Evolutionary conservation across 148 eudicot species (phyloP).

Genomic region (Nepenthes gracilis): DNA sequence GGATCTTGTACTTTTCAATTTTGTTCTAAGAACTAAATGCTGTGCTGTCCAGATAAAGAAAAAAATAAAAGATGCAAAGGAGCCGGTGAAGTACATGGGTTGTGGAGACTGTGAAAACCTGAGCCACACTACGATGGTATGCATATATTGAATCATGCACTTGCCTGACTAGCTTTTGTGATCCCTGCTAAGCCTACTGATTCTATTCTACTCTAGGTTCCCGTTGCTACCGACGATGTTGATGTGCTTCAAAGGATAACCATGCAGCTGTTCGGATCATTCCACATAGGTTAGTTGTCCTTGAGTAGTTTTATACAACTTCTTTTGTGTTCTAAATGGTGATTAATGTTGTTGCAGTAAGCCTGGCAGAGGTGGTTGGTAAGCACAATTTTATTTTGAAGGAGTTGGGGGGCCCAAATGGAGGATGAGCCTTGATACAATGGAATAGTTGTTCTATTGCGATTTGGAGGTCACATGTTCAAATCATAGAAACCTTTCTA

Average conservation of each 20-base stretch:
- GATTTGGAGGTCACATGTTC: too few relatives aligned
- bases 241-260: slow-evolving; percentile 66
- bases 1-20: background rate
- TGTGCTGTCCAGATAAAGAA: slow-evolving; percentile 54
- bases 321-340: too few relatives aligned
- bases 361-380: background rate
- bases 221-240: slow-evolving; percentile 79
- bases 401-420: too few relatives aligned
- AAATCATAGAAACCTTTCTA: too few relatives aligned
- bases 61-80: slow-evolving; percentile 70
- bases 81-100: slow-evolving; percentile 93
- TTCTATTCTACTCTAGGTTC: slow-evolving; percentile 38
- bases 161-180: slow-evolving; percentile 6
- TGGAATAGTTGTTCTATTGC: too few relatives aligned
- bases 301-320: slow-evolving; percentile 1
- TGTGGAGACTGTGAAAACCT: slow-evolving; percentile 89
- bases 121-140: slow-evolving; percentile 82
- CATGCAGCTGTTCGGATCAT: slow-evolving; percentile 57
- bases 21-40: background rate
- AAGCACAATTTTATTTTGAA: background rate
- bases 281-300: slow-evolving; percentile 48
- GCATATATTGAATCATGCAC: background rate
- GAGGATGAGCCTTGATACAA: too few relatives aligned
- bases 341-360: background rate
- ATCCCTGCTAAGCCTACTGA: slow-evolving; percentile 3